A percentile compares a stretch with the other conserved stretches of the same genome.
Conservation (phyloP, 2,329 filamentous ascomycete genomes). For the Phialemonium atrogriseum region DNA sequence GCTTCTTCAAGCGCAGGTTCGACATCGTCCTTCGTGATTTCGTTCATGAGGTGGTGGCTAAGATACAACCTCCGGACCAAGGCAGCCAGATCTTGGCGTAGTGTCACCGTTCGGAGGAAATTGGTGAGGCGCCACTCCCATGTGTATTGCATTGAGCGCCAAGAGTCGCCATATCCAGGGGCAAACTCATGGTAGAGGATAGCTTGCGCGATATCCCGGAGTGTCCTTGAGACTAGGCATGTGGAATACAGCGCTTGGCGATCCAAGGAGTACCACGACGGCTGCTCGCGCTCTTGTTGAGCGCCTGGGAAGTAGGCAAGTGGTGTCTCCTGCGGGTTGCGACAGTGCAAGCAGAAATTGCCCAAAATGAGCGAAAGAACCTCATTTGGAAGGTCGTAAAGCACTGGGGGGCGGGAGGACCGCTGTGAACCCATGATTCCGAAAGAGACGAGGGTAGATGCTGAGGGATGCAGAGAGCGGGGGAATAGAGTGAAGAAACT, state of each 20-base stretch:
- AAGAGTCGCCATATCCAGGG: slow-evolving; percentile 15
- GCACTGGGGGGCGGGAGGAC: not conserved
- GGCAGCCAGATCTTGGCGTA: slow-evolving; percentile 11
- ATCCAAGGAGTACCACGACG: slow-evolving; percentile 12
- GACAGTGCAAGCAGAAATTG: slow-evolving; percentile 10
- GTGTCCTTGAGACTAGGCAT: slow-evolving; percentile 12
- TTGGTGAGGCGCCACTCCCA: slow-evolving; percentile 12
- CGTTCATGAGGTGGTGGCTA: not conserved
- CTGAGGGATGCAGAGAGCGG: too few relatives aligned
- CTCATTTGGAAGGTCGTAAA: slow-evolving; percentile 7
- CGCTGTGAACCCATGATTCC: too few relatives aligned
- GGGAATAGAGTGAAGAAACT: not conserved
- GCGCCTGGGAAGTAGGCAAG: slow-evolving; percentile 2
- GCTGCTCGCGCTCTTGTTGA: slow-evolving; percentile 8
- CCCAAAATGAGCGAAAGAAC: slow-evolving; percentile 7
- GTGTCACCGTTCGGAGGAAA: slow-evolving; percentile 14
- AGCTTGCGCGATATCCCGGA: slow-evolving; percentile 9
- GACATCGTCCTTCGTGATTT: not conserved
- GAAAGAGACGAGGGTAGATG: too few relatives aligned
- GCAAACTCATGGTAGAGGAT: slow-evolving; percentile 16
- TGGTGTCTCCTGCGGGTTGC: slow-evolving; percentile 3
- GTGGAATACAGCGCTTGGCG: slow-evolving; percentile 10
- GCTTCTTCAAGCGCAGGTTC: slow-evolving; percentile 1
- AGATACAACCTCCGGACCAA: slow-evolving; percentile 4
- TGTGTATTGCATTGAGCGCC: slow-evolving; percentile 10